Evolutionary conservation across 768 basidiomycete species (phyloP).

Genomic region (Serendipita sp.): DNA sequence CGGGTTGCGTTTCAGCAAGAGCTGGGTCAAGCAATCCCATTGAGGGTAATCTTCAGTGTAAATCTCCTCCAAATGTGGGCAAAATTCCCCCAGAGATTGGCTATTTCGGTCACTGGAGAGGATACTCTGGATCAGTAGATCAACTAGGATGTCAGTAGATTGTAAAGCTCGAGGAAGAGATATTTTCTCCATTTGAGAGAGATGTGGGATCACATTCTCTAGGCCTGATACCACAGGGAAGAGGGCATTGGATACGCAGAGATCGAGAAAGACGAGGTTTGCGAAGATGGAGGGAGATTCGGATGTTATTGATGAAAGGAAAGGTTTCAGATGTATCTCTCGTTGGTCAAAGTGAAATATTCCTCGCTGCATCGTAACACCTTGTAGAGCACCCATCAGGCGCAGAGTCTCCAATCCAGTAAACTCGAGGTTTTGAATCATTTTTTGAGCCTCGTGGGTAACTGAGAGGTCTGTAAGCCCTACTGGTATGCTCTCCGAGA

Average conservation of each 20-base stretch:
- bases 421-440: not conserved
- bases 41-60: not conserved
- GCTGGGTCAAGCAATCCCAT: not conserved
- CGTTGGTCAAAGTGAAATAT: not conserved
- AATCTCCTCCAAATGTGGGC: not conserved
- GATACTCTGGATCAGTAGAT: not conserved
- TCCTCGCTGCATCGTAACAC: not conserved
- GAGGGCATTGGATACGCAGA: not conserved
- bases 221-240: not conserved
- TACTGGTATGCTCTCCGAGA: too few relatives aligned
- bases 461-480: not conserved
- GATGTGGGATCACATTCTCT: not conserved
- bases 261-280: not conserved
- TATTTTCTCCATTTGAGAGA: not conserved
- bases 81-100: not conserved
- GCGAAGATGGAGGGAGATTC: not conserved
- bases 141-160: not conserved
- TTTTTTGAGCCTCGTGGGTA: not conserved
- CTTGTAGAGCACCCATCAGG: not conserved
- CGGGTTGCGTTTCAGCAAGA: not conserved
- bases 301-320: not conserved
- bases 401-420: not conserved
- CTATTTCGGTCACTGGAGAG: not conserved
- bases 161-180: not conserved
- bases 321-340: not conserved